Evolutionary conservation across 805 yeast species (phyloP), one percentile per base, ranked within the genome.

Genomic region (Maudiozyma saulgeensis): DNA sequence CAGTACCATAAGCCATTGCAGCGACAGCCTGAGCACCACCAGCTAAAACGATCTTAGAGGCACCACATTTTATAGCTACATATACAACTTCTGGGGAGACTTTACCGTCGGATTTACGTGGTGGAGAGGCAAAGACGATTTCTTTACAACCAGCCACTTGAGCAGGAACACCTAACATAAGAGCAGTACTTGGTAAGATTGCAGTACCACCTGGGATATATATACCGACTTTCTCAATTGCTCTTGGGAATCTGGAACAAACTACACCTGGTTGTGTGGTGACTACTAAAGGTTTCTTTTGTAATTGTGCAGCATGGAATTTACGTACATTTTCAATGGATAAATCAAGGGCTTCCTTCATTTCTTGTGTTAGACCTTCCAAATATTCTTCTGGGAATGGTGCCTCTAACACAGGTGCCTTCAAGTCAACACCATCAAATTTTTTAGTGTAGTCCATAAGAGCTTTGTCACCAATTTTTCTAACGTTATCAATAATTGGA

Each of bases 1-100:
- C 88, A 13, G 99, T 93, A 64, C 99, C 99, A 66, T 93, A 93
- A 1, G 99, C 99, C 96, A 93, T 80, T 5, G 99, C 95, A 44
- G 97, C 96, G 47, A 93, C 87, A 6, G 99, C 99, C 74, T 93
- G 99, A 3, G 99, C 99, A 62, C 99, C 99, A 60, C 99, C 99
- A 1, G 99, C 99, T 59, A 93, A 74, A 9, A 93, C 88, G 61
- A 93, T 89, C 58, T 83, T 78, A 51, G 80, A 76, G 41, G 97
- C 98, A 50, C 97, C 97, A 55, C 93, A 82, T 68, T 89, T 89
- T 69, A 88, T 87, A 19, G 99, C 99, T 49, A 93, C 97, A 60
- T 93, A 93, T 16, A 89, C 96, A 48, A 93, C 96, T 67, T 93
- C 99, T 4, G 99, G 98, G 6, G 96, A 87, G 55, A 93, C 76